These are phyloP conservation scores for Pythium utonaiense DNA, from an alignment of 352 stramenopile genomes.

Conservation along the genomic window DNA sequence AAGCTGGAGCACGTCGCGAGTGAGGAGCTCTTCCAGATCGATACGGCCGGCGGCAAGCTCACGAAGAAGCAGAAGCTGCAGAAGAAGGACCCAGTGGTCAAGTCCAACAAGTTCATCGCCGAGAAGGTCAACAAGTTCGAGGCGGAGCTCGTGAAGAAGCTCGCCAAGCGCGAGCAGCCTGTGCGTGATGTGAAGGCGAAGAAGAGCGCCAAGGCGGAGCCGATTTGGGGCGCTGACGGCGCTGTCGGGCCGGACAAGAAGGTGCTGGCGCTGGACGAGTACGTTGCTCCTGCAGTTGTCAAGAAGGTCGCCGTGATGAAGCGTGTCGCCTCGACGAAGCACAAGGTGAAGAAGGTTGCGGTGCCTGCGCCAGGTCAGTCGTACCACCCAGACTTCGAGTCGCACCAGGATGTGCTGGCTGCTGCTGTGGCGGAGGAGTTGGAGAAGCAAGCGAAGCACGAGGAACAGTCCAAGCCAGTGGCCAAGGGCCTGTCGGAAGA, in stretches of 20 bases:
- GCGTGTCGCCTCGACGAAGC: conserved; percentile 49
- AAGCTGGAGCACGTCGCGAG: conserved; percentile 72
- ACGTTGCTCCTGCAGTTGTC: conserved; percentile 49
- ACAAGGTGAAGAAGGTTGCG: conserved; percentile 72
- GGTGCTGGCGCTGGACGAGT: conserved; percentile 48
- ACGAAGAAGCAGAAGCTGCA: conserved; percentile 68
- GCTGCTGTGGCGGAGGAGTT: conserved; percentile 66
- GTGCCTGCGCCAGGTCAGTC: conserved; percentile 74
- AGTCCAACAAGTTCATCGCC: conserved; percentile 67
- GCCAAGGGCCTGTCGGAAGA: conserved; percentile 67
- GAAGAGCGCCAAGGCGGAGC: conserved; percentile 7
- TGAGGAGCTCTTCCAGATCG: conserved; percentile 79
- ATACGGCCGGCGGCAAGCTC: conserved; percentile 60
- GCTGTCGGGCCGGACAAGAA: conserved; percentile 32
- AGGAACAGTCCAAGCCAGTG: conserved; percentile 46
- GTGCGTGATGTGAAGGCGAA: conserved; percentile 13
- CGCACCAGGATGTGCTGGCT: conserved; percentile 78
- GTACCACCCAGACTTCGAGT: conserved; percentile 82
- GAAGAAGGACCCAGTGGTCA: conserved; percentile 68
- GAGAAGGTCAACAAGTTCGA: conserved; percentile 64
- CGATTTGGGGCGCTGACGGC: conserved; percentile 49
- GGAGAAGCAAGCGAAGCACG: conserved; percentile 49
- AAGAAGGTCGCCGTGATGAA: conserved; percentile 60
- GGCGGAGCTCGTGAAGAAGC: conserved; percentile 49
- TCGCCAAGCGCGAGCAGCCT: conserved; percentile 29